phyloP scores from a whole-genome alignment of 2,329 filamentous ascomycete genomes.

The Epichloe coenophiala region DNA sequence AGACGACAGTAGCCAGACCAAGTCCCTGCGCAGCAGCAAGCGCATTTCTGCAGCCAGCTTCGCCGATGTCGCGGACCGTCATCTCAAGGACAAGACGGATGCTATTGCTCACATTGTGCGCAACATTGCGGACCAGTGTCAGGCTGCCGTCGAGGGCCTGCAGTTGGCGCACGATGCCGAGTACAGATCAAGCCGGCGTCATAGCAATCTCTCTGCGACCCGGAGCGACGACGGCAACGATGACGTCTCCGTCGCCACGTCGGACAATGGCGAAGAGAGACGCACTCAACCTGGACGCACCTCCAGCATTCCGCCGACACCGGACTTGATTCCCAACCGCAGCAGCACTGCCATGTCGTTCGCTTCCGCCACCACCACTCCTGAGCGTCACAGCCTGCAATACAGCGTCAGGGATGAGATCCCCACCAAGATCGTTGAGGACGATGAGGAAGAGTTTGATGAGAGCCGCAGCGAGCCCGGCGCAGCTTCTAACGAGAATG shows the following conservation, averaged over 20 bases:
- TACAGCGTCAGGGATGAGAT: constrained; percentile 69
- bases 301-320: constrained; percentile 86
- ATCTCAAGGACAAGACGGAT: constrained; percentile 97
- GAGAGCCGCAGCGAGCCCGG: constrained; percentile 40
- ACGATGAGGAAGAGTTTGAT: constrained; percentile 59
- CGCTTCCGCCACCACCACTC: constrained; percentile 73
- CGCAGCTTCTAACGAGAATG: constrained; percentile 31
- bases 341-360: constrained; percentile 93
- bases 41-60: constrained; percentile 55
- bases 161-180: constrained; percentile 87
- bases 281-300: constrained; percentile 57
- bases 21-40: constrained; percentile 32
- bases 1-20: constrained; percentile 21
- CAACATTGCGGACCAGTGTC: constrained; percentile 97
- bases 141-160: constrained; percentile 89
- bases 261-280: constrained; percentile 50
- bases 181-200: constrained; percentile 36
- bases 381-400: constrained; percentile 77
- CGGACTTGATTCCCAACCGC: constrained; percentile 86
- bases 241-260: constrained; percentile 40
- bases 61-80: constrained; percentile 86
- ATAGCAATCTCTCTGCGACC: constrained; percentile 42
- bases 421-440: constrained; percentile 85
- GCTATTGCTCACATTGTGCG: constrained; percentile 98
- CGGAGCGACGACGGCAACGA: constrained; percentile 51